Percentiles rank a stretch among this genome's conserved stretches.
Evolutionary conservation across 768 basidiomycete species (phyloP).

Genomic region (Rubroboletus satanas): DNA sequence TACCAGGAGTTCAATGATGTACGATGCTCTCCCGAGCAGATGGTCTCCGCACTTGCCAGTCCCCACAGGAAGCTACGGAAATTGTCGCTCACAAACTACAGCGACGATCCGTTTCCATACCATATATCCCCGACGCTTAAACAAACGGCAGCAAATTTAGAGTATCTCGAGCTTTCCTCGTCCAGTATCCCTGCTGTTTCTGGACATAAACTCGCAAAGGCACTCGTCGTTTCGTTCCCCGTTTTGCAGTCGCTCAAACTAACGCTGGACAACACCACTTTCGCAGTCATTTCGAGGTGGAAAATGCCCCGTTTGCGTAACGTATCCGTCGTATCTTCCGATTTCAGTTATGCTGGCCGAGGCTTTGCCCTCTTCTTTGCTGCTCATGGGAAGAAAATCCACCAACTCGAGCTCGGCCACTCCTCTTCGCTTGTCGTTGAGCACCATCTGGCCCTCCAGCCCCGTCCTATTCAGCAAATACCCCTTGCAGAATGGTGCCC

Average conservation of each 20-base stretch:
- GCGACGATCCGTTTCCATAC: constrained; percentile 53
- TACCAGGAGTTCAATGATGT: constrained; percentile 43
- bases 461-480: constrained; percentile 35
- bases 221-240: constrained; percentile 44
- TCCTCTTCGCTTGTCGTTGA: constrained; percentile 64
- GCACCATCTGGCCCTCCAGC: constrained; percentile 54
- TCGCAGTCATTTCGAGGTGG: constrained; percentile 64
- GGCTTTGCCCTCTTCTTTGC: constrained; percentile 67
- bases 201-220: constrained; percentile 20
- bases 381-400: constrained; percentile 57
- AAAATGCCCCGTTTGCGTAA: constrained; percentile 58
- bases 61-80: constrained; percentile 51
- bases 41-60: constrained; percentile 56
- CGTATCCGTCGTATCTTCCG: constrained; percentile 65
- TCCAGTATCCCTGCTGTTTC: constrained; percentile 45
- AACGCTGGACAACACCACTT: constrained; percentile 68
- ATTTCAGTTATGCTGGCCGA: constrained; percentile 63
- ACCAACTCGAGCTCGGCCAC: constrained; percentile 70
- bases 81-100: constrained; percentile 72
- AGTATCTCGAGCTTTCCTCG: constrained; percentile 66
- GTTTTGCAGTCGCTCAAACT: constrained; percentile 65
- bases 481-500: constrained; percentile 69
- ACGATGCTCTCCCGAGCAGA: constrained; percentile 49
- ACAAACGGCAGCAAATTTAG: constrained; percentile 50
- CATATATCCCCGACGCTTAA: constrained; percentile 52